phyloP scores from a whole-genome alignment of 768 basidiomycete genomes.

The Tylopilus intermedius region DNA sequence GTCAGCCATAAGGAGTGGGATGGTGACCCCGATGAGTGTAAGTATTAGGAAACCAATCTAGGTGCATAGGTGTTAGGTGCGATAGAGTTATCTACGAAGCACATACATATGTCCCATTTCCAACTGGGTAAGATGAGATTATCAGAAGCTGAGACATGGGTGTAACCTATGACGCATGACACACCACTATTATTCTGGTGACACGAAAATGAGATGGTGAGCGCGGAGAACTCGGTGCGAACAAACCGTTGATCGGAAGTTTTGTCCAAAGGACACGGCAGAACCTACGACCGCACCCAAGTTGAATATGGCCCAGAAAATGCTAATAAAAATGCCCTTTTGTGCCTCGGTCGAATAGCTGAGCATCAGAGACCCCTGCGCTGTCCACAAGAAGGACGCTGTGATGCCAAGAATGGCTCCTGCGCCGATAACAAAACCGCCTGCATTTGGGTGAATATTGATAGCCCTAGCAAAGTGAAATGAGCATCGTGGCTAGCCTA shows the following conservation, averaged over 20 bases:
- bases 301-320: conserved; percentile 81
- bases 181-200: not conserved
- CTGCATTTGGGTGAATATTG: conserved; percentile 60
- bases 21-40: no score
- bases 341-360: conserved; percentile 73
- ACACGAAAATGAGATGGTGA: no score
- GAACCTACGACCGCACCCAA: conserved; percentile 64
- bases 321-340: conserved; percentile 67
- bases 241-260: conserved; percentile 32
- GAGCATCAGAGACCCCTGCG: conserved; percentile 74
- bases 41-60: not conserved
- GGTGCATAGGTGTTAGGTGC: not conserved
- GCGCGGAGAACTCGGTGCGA: no score
- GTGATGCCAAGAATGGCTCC: conserved; percentile 70
- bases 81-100: not conserved
- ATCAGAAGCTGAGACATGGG: not conserved
- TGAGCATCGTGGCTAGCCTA: not conserved
- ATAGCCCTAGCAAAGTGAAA: conserved; percentile 41
- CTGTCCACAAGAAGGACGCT: conserved; percentile 68
- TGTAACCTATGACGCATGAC: not conserved
- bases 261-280: conserved; percentile 58
- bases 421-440: conserved; percentile 60
- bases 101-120: conserved; percentile 51
- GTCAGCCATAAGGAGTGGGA: no score
- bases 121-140: conserved; percentile 35